Base-by-base conservation (phyloP, 768 basidiomycete species). In the Suillus subluteus region DNA sequence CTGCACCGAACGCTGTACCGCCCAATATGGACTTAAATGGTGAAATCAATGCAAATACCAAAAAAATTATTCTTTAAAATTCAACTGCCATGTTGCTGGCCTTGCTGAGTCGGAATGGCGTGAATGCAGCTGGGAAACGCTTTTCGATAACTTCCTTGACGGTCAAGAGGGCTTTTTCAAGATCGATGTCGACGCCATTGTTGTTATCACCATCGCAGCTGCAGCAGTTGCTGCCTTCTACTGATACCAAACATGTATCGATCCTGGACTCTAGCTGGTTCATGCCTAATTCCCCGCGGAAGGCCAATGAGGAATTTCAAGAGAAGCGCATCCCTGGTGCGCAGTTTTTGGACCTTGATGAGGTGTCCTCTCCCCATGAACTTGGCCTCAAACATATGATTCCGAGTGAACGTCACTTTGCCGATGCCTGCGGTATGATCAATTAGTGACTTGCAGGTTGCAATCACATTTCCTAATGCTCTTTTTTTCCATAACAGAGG, bases 311-410 rank as follows among this genome's bases (percentile, higher is more conserved):
- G 38, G 96, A 97, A 77, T 96, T 88, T 69, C 74, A 82, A 26
- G 75, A 80, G 35, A 88, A 86, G 68, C 85, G 90, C 41, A 85
- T 98, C 41, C 91, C 91, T 6, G 82, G 84, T 13, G 88, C 95
- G 1, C 86, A 84, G 62, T 92, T 88, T 72, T 83, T 95, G 69
- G 91, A 95, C 74, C 81, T 96, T 32, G 96, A 98, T 76, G 82
- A 87, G 62, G 91, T 94, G 35, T 87, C 91, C 1, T 88, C 86
- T 66, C 78, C 86, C 11, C 90, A 94, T 74, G 85, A 89, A 63
- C 83, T 96, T 5, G 92, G 91, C 15, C 82, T 99, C 30, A 91
- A 91, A 73, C 97, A 99, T 79, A 99, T 99, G 96, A 89, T 99
- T 85, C 98, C 98, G 21, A 78, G 82, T 41, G 81, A 79, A 43